These are phyloP conservation scores for Aspergillus bridgeri DNA, from an alignment of 495 filamentous ascomycete genomes.

Conservation along the genomic window DNA sequence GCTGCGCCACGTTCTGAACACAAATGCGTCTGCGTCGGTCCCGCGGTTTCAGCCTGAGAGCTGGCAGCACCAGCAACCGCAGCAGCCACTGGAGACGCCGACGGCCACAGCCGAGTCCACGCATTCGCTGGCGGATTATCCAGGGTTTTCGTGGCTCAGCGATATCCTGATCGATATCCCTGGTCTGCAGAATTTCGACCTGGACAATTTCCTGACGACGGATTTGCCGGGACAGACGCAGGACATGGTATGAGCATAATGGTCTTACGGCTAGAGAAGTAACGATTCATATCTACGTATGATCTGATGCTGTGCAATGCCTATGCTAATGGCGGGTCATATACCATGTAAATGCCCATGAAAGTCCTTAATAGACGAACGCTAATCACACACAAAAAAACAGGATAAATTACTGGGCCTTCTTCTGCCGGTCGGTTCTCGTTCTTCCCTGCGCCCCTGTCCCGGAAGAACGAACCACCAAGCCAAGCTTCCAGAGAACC, in stretches of 20 bases:
- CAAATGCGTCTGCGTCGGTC: constrained; percentile 24
- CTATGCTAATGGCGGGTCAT: not conserved
- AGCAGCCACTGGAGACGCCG: not conserved
- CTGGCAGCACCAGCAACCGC: not conserved
- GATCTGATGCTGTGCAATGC: not conserved
- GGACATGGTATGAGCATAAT: not conserved
- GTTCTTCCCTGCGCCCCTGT: constrained; percentile 5
- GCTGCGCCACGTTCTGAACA: constrained; percentile 34
- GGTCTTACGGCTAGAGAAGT: too few relatives aligned
- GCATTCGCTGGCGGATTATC: constrained; percentile 21
- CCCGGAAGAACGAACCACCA: constrained; percentile 32
- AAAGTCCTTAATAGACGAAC: constrained; percentile 1
- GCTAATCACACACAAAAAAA: not conserved
- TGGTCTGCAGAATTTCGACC: constrained; percentile 43
- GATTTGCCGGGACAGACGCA: constrained; percentile 28
- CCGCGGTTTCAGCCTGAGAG: constrained; percentile 10
- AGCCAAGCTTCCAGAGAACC: constrained; percentile 64
- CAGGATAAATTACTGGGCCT: constrained; percentile 32
- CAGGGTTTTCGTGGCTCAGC: constrained; percentile 42
- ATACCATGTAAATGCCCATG: not conserved
- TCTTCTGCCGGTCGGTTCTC: constrained; percentile 24
- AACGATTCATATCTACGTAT: not conserved
- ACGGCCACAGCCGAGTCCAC: constrained; percentile 6
- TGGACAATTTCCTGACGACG: constrained; percentile 24
- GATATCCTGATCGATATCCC: constrained; percentile 46